These are phyloP conservation scores for Gloeopeniophorella convolvens DNA, from an alignment of 768 basidiomycete genomes.

Conservation along the genomic window DNA sequence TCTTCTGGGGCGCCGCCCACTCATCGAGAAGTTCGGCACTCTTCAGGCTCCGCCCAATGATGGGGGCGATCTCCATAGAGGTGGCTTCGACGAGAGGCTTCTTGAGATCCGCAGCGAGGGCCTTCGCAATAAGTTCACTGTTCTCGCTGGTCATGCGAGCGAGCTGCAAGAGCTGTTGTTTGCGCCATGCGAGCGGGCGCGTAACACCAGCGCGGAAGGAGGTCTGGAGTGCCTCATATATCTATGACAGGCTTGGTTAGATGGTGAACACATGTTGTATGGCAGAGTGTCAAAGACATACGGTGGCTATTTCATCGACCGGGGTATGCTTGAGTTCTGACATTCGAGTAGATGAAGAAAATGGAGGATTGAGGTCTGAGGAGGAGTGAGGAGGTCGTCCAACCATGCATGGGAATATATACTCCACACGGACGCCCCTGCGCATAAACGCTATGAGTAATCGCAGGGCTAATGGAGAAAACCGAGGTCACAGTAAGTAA, in stretches of 20 bases:
- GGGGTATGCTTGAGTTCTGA: not conserved
- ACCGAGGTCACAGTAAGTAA: too few species aligned
- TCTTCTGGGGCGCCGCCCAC: slow-evolving; percentile 21
- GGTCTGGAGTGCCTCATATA: slow-evolving; percentile 13
- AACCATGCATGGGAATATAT: too few species aligned
- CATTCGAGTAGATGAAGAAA: too few species aligned
- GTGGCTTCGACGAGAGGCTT: slow-evolving; percentile 21
- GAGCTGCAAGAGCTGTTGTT: slow-evolving; percentile 24
- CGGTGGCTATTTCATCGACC: not conserved
- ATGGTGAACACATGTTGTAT: too few species aligned
- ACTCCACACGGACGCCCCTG: too few species aligned
- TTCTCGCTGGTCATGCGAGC: slow-evolving; percentile 25
- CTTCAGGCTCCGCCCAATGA: slow-evolving; percentile 10
- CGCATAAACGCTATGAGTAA: too few species aligned
- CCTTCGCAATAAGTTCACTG: slow-evolving; percentile 16
- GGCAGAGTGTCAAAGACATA: too few species aligned
- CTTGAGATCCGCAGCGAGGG: slow-evolving; percentile 21
- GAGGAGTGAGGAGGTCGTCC: too few species aligned
- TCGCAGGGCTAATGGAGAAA: too few species aligned
- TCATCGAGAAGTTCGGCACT: slow-evolving; percentile 21
- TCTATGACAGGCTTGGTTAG: slow-evolving; percentile 4
- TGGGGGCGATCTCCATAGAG: slow-evolving; percentile 18
- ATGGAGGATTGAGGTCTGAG: too few species aligned
- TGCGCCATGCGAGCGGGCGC: slow-evolving; percentile 23
- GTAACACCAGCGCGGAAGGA: slow-evolving; percentile 23